Evolutionary conservation across 169 alveolate species (phyloP).

Genomic region (Plasmodium yoelii): DNA sequence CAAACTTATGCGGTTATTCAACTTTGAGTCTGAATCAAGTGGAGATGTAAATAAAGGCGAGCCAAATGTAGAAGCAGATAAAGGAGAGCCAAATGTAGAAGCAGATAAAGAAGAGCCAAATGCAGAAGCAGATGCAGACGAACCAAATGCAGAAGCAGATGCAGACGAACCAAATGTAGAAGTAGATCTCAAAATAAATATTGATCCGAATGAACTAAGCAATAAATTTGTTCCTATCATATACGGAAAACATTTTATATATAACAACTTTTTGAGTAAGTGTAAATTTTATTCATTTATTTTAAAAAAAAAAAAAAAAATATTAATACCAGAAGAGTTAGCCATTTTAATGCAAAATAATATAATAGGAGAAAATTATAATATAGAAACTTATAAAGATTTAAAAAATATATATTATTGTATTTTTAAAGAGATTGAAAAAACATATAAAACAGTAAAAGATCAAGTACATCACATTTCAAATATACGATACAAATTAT

Average conservation of each 20-base stretch:
- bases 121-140: neutral
- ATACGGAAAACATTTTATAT: slow-evolving; percentile 44
- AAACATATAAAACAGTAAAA: slow-evolving; percentile 17
- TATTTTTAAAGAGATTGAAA: slow-evolving; percentile 5
- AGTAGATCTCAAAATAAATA: neutral
- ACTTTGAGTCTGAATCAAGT: neutral
- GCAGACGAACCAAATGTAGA: neutral
- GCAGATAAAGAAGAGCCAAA: neutral
- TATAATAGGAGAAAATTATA: slow-evolving; percentile 6
- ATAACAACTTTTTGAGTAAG: slow-evolving; percentile 19
- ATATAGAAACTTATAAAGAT: slow-evolving; percentile 18
- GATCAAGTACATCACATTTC: slow-evolving; percentile 30
- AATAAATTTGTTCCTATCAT: slow-evolving; percentile 21
- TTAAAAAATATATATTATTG: slow-evolving; percentile 17
- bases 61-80: neutral
- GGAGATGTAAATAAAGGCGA: neutral
- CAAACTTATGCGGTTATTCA: neutral
- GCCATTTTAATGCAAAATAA: slow-evolving; percentile 20
- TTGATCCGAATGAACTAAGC: neutral
- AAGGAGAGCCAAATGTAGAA: neutral
- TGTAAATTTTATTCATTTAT: slow-evolving; percentile 42
- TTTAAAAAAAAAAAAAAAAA: slow-evolving; percentile 22
- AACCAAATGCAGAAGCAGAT: neutral
- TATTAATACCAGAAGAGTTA: slow-evolving; percentile 40
- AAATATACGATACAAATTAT: slow-evolving; percentile 33